Base-by-base conservation (phyloP, 75 land plant species). In the Sequoia sempervirens region DNA sequence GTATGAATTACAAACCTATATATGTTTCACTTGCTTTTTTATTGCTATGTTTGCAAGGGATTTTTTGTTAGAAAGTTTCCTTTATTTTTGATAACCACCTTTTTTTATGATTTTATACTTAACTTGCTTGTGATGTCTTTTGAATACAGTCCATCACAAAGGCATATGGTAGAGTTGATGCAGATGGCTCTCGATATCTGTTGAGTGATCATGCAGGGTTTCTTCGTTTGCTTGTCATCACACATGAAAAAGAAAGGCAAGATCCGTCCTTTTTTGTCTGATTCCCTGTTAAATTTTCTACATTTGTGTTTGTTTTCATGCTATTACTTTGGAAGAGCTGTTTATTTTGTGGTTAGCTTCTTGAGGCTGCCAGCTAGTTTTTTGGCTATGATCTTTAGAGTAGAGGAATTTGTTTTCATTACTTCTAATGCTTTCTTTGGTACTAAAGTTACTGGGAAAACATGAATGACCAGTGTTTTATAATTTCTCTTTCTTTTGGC, bases 101-200 rank as follows among this genome's bases (percentile, higher is more conserved):
- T 3, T 78, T n/a, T 26, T 40, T 23, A 43, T 50, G 36, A 28
- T 36, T 80, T n/a, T 80, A n/a, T 47, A 28, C 5, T 80, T 17
- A 26, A 3, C 15, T 53, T 80, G 20, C 78, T 38, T 38, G n/a
- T 7, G 40, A 40, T 17, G 5, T n/a, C 5, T 78, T 82, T 81
- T 56, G 4, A 40, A 23, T 85, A 58, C 84, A 98, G 99, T 95
- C 99, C 26, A 95, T 98, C 69, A 98, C 97, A 40, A 94, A 85
- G 85, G 99, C 99, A 23, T 98, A 98, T 88, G 99, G 99, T 47
- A 91, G 94, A 79, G 99, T 98, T 80, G 99, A 98, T 93, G 92
- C 99, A 74, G 99, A 98, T 92, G 99, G 99, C 50, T 98, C 99
- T 80, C 89, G 99, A 30, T 98, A 96, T 81, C 84, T 98, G 84